Conservation (phyloP, 192 early-diverging fungal species). For the Tieghemiomyces parasiticus region DNA sequence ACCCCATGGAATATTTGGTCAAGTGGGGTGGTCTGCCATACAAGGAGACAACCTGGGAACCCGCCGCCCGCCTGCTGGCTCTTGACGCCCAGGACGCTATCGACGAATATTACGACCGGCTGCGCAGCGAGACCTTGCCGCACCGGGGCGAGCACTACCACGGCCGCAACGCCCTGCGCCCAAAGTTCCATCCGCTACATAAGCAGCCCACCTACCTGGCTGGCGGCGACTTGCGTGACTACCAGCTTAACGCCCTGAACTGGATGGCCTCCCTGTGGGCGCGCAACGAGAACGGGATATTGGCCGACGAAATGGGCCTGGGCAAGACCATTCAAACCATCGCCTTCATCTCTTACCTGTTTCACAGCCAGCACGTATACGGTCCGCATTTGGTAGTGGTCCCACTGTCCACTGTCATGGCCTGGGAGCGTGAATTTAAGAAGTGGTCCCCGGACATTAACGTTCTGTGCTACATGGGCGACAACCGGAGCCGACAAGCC, state of each 20-base stretch:
- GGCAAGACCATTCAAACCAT: constrained; percentile 98
- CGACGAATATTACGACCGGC: constrained; percentile 69
- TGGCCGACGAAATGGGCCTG: constrained; percentile 91
- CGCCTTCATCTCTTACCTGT: constrained; percentile 78
- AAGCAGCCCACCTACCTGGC: constrained; percentile 69
- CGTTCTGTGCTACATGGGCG: constrained; percentile 77
- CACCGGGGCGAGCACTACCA: constrained; percentile 39
- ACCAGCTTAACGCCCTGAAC: constrained; percentile 87
- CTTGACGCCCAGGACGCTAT: constrained; percentile 66
- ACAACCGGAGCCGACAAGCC: constrained; percentile 57
- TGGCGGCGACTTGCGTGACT: constrained; percentile 85
- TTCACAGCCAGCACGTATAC: constrained; percentile 66
- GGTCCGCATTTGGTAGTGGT: constrained; percentile 96
- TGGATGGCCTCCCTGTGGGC: constrained; percentile 97
- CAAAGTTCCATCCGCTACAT: constrained; percentile 58
- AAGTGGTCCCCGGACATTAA: constrained; percentile 95
- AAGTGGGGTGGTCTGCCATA: constrained; percentile 88
- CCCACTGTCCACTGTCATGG: constrained; percentile 84
- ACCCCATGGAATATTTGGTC: constrained; percentile 64
- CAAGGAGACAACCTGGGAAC: constrained; percentile 83
- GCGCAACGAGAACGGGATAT: constrained; percentile 86
- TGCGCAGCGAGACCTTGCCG: constrained; percentile 56
- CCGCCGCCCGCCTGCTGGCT: constrained; percentile 42
- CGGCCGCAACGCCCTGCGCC: constrained; percentile 37
- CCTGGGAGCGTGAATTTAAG: constrained; percentile 92